Evolutionary conservation across 2,329 filamentous ascomycete species (phyloP), one percentile per base, ranked within the genome.

Genomic region (Basipetospora sp.): DNA sequence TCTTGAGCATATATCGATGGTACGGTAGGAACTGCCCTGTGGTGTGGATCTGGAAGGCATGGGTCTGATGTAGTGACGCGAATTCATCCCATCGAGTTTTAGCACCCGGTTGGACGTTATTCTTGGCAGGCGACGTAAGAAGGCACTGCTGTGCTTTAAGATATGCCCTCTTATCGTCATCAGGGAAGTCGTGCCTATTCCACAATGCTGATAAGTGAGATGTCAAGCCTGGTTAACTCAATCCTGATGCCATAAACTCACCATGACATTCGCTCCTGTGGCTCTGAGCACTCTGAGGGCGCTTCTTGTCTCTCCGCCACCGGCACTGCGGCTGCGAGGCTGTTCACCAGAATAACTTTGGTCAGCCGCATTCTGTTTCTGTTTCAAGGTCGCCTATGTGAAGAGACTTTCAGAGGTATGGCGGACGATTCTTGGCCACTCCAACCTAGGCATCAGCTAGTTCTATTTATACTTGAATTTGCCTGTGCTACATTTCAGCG

Each of bases 41-140:
- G 27, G 39, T 41, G 19, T 41, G 39, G 14, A 41, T 41, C 34
- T 41, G 39, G 13, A 41, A 26, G 14, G 39, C 39, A 17, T 41
- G 39, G 22, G 37, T 41, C 34, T 41, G 39, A 33, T 41, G 39
- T 11, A 41, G 39, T 19, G 39, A 41, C n/a, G 32, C 39, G 16
- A 41, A 34, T 31, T 41, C 39, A 22, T 41, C 39, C 39, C 39
- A 41, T 27, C 39, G 26, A 13, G 39, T 37, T 35, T 37, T 37
- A 4, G 39, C 39, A n/a, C 39, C 39, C 4, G 39, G 39, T 3
- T 36, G 39, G 8, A 14, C 29, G 18, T 35, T 19, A 3, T 20
- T 18, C 20, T 40, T 41, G 19, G 35, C 33, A 20, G 39, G 39
- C 8, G 17, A 36, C 13, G 35, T 16, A 13, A 41, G 27, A 19